A percentile compares a stretch with the other conserved stretches of the same genome.
Conservation (phyloP, 1,139 yeast species). For the Candida sanyaensis region DNA sequence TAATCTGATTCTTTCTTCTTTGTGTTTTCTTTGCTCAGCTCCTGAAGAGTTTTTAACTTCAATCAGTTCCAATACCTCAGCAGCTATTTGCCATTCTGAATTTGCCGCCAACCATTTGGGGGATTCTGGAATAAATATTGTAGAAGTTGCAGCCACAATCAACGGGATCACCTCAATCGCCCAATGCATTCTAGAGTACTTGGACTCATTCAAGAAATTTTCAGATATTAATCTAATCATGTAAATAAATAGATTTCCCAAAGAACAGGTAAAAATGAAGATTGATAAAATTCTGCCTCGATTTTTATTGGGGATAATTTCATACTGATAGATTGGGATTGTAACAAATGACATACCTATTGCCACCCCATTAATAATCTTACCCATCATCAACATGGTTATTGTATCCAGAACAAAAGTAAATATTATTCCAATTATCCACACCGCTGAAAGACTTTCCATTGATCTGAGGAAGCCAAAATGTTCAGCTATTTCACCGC, state of each 20-base stretch:
- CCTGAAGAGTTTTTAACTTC: conserved; percentile 10
- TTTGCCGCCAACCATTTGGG: conserved; percentile 38
- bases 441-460: conserved; percentile 26
- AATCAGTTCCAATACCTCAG: conserved; percentile 22
- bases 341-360: conserved; percentile 32
- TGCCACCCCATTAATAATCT: conserved; percentile 32
- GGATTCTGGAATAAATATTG: conserved; percentile 31
- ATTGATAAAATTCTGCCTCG: conserved; percentile 20
- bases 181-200: conserved; percentile 22
- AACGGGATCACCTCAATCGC: conserved; percentile 28
- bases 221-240: conserved; percentile 22
- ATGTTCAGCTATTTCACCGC: conserved; percentile 32
- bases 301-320: conserved; percentile 24
- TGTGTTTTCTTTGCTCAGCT: conserved; percentile 1
- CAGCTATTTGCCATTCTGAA: conserved; percentile 34
- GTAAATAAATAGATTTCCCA: conserved; percentile 26
- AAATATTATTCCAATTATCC: conserved; percentile 30
- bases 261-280: conserved; percentile 15
- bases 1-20: conserved; percentile 11
- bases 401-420: conserved; percentile 27
- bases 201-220: conserved; percentile 7
- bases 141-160: conserved; percentile 12
- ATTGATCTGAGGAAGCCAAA: conserved; percentile 30
- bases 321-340: conserved; percentile 36
- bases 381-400: conserved; percentile 28